Conservation (phyloP, 2,329 filamentous ascomycete species). For the Pseudogymnoascus sp. region DNA sequence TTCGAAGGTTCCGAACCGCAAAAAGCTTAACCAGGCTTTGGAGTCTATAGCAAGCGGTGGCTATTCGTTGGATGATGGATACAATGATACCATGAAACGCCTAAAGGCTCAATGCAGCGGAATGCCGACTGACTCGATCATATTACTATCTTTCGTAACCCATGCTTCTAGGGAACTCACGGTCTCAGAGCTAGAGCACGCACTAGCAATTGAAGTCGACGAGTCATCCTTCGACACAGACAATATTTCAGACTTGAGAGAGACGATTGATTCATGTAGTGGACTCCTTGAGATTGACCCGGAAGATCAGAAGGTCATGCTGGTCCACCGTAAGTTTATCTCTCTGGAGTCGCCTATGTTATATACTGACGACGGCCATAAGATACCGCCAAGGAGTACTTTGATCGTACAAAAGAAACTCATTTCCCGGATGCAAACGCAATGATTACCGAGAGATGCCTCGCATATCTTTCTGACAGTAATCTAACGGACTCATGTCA, state of each 20-base stretch:
- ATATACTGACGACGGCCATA: background rate
- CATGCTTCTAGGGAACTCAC: background rate
- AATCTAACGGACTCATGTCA: background rate
- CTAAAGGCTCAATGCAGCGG: background rate
- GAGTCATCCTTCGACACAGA: background rate
- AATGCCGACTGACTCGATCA: background rate
- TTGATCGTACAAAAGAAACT: background rate
- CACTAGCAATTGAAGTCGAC: background rate
- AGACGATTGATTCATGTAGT: background rate
- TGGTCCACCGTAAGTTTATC: background rate
- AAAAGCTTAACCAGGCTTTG: background rate
- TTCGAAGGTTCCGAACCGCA: background rate
- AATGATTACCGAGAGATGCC: background rate
- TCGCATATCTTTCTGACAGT: background rate
- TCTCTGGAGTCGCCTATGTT: background rate
- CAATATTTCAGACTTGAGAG: background rate
- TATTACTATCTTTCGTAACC: background rate
- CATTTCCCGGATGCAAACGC: background rate
- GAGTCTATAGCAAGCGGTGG: background rate
- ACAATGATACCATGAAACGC: slow-evolving; percentile 1
- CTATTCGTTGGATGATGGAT: background rate
- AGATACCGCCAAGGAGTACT: background rate
- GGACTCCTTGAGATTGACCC: background rate
- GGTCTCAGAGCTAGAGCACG: background rate
- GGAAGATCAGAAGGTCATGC: background rate